Evolutionary conservation across 2,329 filamentous ascomycete species (phyloP).

Genomic region (Colletotrichum tabaci): DNA sequence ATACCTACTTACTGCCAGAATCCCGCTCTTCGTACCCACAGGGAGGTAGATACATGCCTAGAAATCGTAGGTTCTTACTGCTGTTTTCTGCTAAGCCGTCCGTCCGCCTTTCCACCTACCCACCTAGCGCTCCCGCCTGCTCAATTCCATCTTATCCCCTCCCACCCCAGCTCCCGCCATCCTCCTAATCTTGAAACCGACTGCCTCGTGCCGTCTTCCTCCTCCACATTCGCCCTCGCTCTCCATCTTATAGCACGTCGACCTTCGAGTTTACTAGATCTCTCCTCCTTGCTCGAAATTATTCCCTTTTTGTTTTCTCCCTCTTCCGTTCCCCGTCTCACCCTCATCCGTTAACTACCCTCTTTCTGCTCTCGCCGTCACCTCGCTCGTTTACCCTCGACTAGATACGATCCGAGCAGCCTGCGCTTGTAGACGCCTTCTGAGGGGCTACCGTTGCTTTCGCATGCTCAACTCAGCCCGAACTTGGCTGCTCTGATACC

Average conservation of each 20-base stretch:
- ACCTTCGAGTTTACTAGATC: conserved; percentile 31
- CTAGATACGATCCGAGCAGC: not conserved
- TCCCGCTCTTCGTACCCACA: not conserved
- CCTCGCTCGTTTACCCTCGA: conserved; percentile 20
- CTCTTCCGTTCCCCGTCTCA: conserved; percentile 11
- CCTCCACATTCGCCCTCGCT: conserved; percentile 32
- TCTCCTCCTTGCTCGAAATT: conserved; percentile 32
- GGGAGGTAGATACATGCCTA: not conserved
- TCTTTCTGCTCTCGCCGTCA: not conserved
- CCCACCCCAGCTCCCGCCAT: conserved; percentile 38
- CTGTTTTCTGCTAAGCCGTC: conserved; percentile 30
- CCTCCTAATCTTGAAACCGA: conserved; percentile 38
- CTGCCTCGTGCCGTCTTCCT: conserved; percentile 29
- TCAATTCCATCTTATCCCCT: conserved; percentile 44
- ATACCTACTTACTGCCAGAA: not conserved
- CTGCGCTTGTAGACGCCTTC: conserved; percentile 22
- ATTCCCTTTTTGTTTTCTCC: not conserved
- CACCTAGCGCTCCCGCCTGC: conserved; percentile 36
- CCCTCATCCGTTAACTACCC: conserved; percentile 8
- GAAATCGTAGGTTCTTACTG: not conserved
- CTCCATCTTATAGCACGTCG: conserved; percentile 9
- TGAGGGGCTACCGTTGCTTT: conserved; percentile 19
- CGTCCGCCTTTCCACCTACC: conserved; percentile 7
- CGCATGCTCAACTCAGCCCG: conserved; percentile 32
- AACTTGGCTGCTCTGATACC: conserved; percentile 28